Conservation (phyloP, 2,329 filamentous ascomycete species). For the Beauveria pseudobassiana region DNA sequence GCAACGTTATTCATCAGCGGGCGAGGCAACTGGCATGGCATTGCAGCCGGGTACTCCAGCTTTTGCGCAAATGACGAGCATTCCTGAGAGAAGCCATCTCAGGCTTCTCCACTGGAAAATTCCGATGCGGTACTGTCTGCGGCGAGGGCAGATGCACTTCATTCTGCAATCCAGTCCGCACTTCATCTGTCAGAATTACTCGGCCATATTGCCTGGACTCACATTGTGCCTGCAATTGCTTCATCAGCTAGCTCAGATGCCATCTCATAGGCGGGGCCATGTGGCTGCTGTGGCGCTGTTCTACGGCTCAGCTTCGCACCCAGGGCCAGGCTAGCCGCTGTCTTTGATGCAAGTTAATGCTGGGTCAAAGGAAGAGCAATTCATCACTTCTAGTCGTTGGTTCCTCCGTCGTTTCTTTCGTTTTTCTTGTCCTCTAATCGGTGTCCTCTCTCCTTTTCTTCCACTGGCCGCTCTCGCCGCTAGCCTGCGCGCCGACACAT, state of each 20-base stretch:
- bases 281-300: slow-evolving; percentile 1
- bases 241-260: background rate
- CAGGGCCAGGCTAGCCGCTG: too few relatives aligned
- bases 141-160: background rate
- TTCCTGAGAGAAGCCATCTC: background rate
- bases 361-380: too few relatives aligned
- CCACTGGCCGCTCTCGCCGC: too few relatives aligned
- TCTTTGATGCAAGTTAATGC: too few relatives aligned
- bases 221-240: background rate
- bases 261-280: background rate
- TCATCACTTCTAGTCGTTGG: too few relatives aligned
- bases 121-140: background rate
- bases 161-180: too few relatives aligned
- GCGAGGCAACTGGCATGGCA: background rate
- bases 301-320: too few relatives aligned
- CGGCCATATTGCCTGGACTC: background rate
- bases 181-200: too few relatives aligned
- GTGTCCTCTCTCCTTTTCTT: too few relatives aligned
- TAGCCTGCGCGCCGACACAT: too few relatives aligned
- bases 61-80: background rate
- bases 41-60: background rate
- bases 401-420: too few relatives aligned
- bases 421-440: too few relatives aligned
- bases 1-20: background rate
- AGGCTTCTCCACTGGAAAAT: background rate